Evolutionary conservation across 192 early-diverging fungal genomes (phyloP), one percentile per base, ranked within the genome.

Genomic region (Backusella parvicylindrica): DNA sequence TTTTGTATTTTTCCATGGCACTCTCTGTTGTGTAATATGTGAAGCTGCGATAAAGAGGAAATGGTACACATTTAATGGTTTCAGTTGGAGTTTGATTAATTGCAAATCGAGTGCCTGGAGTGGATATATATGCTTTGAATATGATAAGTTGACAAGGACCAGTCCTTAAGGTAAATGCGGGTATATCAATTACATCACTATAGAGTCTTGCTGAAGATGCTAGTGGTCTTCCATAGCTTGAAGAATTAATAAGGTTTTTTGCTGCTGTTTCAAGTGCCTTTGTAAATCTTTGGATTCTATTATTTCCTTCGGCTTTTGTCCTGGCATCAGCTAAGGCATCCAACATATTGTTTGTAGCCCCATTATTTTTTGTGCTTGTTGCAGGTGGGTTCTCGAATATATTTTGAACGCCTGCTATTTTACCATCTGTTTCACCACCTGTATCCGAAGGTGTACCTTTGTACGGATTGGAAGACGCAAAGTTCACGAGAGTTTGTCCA

Each of bases 131-230:
- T 36, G 68, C 50, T 50, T 64, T 76, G 64, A 78, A 82, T 9
- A 82, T 32, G 36, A 82, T 70, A 15, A 82, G 49, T 53, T 75
- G 71, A 40, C 73, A 78, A 72, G 80, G 64, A 28, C 70, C 68
- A 50, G 47, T 13, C 7, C 72, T 66, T 4, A 78, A 63, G 16
- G 72, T 43, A 60, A 82, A 82, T 30, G 80, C 68, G 60, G 80
- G 80, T 0, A 72, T 35, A 32, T 82, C 76, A 18, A 82, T 35
- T 1, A 82, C 56, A 30, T 77, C 73, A 31, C 40, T 28, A 28
- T 75, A 64, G 4, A 82, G 64, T 8, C 23, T 72, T 11, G 80
- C 80, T 41, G 60, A 72, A 16, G 68, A 33, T 9, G 64, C 76
- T n/a, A 75, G 26, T n/a, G 41, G 36, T 28, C 65, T 56, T 49